Conservation (phyloP, 805 yeast species). For the Metschnikowia continentalis region DNA sequence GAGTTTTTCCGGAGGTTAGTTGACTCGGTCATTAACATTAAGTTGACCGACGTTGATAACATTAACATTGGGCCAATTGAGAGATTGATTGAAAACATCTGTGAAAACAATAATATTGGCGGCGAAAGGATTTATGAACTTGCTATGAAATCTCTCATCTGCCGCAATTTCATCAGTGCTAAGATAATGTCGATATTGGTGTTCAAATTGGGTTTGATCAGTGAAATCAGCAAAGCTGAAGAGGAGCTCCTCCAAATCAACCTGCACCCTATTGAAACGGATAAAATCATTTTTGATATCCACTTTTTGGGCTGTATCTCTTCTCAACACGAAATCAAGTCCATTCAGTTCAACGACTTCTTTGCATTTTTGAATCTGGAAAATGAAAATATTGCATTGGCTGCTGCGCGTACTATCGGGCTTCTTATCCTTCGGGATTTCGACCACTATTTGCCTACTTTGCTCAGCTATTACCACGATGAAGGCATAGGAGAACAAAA, state of each 20-base stretch:
- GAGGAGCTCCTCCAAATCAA: constrained; percentile 27
- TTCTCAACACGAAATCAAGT: constrained; percentile 1
- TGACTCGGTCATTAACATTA: constrained; percentile 15
- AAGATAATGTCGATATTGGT: constrained; percentile 23
- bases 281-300: constrained; percentile 29
- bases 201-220: constrained; percentile 13
- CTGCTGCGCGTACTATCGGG: constrained; percentile 54
- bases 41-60: constrained; percentile 19
- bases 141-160: constrained; percentile 15
- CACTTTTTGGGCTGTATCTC: constrained; percentile 51
- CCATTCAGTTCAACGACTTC: constrained; percentile 34
- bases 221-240: constrained; percentile 24
- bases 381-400: constrained; percentile 35
- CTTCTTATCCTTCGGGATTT: constrained; percentile 41
- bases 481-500: constrained; percentile 8
- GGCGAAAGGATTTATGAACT: constrained; percentile 3
- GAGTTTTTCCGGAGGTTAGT: constrained; percentile 6
- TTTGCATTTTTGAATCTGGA: constrained; percentile 11
- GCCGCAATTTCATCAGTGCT: constrained; percentile 23
- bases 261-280: constrained; percentile 8
- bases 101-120: constrained; percentile 6
- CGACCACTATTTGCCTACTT: constrained; percentile 31
- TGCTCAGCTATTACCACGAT: constrained; percentile 24
- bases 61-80: constrained; percentile 16
- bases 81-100: constrained; percentile 11